Evolutionary conservation across 2,329 filamentous ascomycete genomes (phyloP).

Genomic region (Ophiostoma angusticollis): DNA sequence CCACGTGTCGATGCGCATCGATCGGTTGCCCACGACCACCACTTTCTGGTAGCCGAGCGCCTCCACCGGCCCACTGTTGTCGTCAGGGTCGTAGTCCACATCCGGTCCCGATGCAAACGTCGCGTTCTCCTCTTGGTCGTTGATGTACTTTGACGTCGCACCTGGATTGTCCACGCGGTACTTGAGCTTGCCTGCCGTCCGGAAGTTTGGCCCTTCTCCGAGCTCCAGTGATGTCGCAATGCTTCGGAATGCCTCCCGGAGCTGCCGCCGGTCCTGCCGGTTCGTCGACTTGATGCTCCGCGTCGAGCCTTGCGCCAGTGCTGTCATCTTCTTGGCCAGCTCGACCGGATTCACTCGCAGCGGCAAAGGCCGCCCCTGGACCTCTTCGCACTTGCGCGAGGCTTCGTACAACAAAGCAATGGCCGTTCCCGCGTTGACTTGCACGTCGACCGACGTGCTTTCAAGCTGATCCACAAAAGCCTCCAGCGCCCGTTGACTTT

Average conservation of each 20-base stretch:
- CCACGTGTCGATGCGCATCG: constrained; percentile 38
- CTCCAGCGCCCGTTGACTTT: constrained; percentile 61
- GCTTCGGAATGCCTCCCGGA: constrained; percentile 36
- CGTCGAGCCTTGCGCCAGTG: constrained; percentile 30
- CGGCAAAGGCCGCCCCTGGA: constrained; percentile 35
- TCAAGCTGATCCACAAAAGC: constrained; percentile 78
- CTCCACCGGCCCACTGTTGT: constrained; percentile 20
- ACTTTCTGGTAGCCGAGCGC: constrained; percentile 42
- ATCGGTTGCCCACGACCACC: constrained; percentile 33
- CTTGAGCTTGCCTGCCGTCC: constrained; percentile 33
- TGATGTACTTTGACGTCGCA: background rate
- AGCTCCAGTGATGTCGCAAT: constrained; percentile 42
- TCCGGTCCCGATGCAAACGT: background rate
- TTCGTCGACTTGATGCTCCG: constrained; percentile 32
- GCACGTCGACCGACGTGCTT: constrained; percentile 57
- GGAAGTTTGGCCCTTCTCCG: constrained; percentile 41
- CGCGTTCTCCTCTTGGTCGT: background rate
- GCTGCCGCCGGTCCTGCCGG: constrained; percentile 33
- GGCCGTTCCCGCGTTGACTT: constrained; percentile 64
- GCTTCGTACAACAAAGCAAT: constrained; percentile 77
- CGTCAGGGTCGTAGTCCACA: constrained; percentile 8
- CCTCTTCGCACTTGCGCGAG: constrained; percentile 34
- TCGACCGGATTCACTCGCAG: constrained; percentile 36
- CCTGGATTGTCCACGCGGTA: background rate
- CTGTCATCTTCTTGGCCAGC: constrained; percentile 33